Conservation (phyloP, 2,329 filamentous ascomycete genomes). For the Neoscytalidium dimidiatum region DNA sequence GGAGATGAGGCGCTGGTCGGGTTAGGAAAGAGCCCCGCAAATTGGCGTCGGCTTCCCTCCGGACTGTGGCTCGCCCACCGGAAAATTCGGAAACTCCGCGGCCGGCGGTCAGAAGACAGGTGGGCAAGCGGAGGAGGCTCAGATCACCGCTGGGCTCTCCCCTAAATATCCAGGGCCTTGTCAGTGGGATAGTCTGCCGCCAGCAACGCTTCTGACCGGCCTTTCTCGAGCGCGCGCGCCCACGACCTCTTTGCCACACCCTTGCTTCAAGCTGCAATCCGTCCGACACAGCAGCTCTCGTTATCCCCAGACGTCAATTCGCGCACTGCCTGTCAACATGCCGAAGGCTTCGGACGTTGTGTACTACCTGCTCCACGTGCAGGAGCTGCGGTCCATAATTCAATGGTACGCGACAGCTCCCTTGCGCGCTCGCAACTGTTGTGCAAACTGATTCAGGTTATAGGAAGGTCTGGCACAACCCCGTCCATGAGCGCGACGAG, state of each 20-base stretch:
- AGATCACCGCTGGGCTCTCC: slow-evolving; percentile 4
- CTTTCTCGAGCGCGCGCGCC: neutral
- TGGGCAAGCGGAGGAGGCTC: slow-evolving; percentile 13
- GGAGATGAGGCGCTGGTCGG: neutral
- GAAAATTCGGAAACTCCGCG: too few relatives aligned
- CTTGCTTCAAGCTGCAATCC: neutral
- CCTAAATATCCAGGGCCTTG: slow-evolving; percentile 10
- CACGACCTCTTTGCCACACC: neutral
- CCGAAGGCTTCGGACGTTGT: slow-evolving; percentile 53
- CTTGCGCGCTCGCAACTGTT: slow-evolving; percentile 2
- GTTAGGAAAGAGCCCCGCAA: neutral
- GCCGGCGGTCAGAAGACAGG: neutral
- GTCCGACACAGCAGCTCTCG: neutral
- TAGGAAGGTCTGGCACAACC: slow-evolving; percentile 96
- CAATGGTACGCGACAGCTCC: slow-evolving; percentile 68
- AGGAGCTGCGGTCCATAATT: slow-evolving; percentile 77
- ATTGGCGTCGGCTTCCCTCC: neutral
- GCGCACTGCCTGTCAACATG: slow-evolving; percentile 28
- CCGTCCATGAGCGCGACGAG: slow-evolving; percentile 80
- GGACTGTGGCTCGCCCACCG: too few relatives aligned
- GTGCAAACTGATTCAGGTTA: slow-evolving; percentile 13
- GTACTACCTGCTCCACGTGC: slow-evolving; percentile 75
- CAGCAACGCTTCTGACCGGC: neutral
- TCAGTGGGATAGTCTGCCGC: neutral
- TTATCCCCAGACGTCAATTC: neutral